Conservation (phyloP, 331 rosid species). For the Ulmus americana region DNA sequence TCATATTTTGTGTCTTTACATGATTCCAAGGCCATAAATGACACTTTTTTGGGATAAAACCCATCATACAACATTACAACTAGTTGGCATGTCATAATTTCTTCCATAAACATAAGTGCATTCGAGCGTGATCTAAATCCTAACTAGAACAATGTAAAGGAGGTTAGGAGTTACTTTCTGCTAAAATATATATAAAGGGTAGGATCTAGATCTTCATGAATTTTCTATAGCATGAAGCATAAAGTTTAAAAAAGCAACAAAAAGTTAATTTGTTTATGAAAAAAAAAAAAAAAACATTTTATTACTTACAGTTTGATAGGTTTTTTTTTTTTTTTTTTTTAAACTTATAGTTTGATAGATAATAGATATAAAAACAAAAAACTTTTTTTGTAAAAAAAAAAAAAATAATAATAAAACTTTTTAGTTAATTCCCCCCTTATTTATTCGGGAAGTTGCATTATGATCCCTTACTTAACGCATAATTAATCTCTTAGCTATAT, state of each 20-base stretch:
- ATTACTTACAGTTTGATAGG: not conserved
- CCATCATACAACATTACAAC: not conserved
- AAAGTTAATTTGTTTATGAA: not conserved
- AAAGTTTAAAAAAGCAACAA: not conserved
- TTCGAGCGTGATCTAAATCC: too few relatives aligned
- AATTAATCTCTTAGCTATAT: too few relatives aligned
- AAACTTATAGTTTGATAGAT: not conserved
- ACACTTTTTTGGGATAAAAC: too few relatives aligned
- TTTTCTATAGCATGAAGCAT: not conserved
- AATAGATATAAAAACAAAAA: too few relatives aligned
- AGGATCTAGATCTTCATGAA: not conserved
- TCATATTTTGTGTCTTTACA: too few relatives aligned
- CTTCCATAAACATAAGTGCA: not conserved
- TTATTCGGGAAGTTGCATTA: too few relatives aligned
- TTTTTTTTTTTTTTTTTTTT: not conserved
- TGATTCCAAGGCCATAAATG: too few relatives aligned
- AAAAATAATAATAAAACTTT: too few relatives aligned
- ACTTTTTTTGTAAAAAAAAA: too few relatives aligned
- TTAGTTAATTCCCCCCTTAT: too few relatives aligned
- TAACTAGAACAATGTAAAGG: not conserved
- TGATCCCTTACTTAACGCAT: too few relatives aligned
- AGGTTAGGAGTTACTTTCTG: too few relatives aligned
- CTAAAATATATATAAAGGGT: not conserved
- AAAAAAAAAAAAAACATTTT: not conserved
- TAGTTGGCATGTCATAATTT: not conserved